Evolutionary conservation across 352 stramenopile genomes (phyloP).

Genomic region (Hyaloperonospora arabidopsidis): DNA sequence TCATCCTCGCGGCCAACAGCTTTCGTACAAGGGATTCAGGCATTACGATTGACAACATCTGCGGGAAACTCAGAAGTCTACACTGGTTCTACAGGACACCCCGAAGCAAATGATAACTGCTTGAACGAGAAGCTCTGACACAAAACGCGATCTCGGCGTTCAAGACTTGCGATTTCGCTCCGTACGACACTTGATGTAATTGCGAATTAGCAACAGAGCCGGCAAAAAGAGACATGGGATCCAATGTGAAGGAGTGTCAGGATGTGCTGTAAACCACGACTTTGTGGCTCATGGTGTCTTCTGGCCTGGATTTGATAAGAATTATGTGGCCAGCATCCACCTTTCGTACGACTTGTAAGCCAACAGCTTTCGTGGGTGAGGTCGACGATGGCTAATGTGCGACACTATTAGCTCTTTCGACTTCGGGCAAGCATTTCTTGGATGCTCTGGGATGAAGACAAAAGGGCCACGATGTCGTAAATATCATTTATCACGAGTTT

Average conservation of each 20-base stretch:
- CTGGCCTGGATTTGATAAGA: slow-evolving; percentile 15
- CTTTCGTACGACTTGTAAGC: slow-evolving; percentile 17
- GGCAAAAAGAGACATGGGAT: slow-evolving; percentile 11
- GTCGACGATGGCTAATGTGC: slow-evolving; percentile 22
- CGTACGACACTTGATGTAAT: too few relatives aligned
- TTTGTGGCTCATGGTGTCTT: slow-evolving; percentile 9
- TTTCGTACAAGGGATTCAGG: too few relatives aligned
- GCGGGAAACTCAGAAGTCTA: too few relatives aligned
- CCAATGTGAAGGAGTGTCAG: slow-evolving; percentile 8
- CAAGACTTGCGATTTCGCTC: too few relatives aligned
- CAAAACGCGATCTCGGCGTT: too few relatives aligned
- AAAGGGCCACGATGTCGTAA: slow-evolving; percentile 15
- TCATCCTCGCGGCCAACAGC: too few relatives aligned
- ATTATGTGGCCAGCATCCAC: slow-evolving; percentile 22
- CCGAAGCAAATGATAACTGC: too few relatives aligned
- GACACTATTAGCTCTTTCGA: slow-evolving; percentile 15
- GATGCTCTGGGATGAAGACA: slow-evolving; percentile 21
- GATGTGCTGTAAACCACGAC: slow-evolving; percentile 16
- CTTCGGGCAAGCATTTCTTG: slow-evolving; percentile 18
- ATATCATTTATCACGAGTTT: too few relatives aligned
- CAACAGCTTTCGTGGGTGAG: slow-evolving; percentile 19
- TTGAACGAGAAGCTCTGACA: too few relatives aligned
- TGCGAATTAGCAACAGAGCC: slow-evolving; percentile 1
- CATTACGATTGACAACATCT: too few relatives aligned
- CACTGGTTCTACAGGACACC: too few relatives aligned